Percentiles rank a stretch among this genome's conserved stretches.
These are phyloP conservation scores for Aureobasidium sp. DNA, from an alignment of 2,329 filamentous ascomycete genomes.

Conservation along the genomic window DNA sequence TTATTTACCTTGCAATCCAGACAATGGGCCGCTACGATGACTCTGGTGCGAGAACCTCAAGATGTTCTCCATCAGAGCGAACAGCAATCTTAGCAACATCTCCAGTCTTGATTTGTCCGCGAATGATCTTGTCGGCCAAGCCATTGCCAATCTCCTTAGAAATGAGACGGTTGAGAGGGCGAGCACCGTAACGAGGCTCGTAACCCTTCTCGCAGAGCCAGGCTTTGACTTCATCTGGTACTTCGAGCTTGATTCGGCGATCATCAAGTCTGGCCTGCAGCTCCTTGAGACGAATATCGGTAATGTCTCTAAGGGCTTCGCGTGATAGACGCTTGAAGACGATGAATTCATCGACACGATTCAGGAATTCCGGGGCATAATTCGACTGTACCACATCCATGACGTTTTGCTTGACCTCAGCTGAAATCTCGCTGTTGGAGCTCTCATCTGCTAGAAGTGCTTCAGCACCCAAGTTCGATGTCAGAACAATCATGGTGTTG, in stretches of 20 bases:
- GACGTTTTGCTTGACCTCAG: conserved; percentile 67
- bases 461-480: conserved; percentile 88
- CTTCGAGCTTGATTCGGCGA: conserved; percentile 68
- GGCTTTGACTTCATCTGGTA: conserved; percentile 64
- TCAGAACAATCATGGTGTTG: conserved; percentile 94
- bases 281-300: conserved; percentile 83
- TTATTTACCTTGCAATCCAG: neutral
- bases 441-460: conserved; percentile 61
- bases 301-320: conserved; percentile 77
- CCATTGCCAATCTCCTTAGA: conserved; percentile 82
- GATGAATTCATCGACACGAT: conserved; percentile 95
- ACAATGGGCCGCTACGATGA: neutral
- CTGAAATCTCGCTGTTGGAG: conserved; percentile 48
- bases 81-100: conserved; percentile 66
- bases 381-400: conserved; percentile 74
- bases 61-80: conserved; percentile 47
- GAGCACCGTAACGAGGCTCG: conserved; percentile 82
- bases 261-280: conserved; percentile 78
- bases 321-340: conserved; percentile 82
- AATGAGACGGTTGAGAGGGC: conserved; percentile 86
- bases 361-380: conserved; percentile 90
- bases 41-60: conserved; percentile 24
- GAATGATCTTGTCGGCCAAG: conserved; percentile 86
- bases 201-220: conserved; percentile 90
- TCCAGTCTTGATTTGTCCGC: conserved; percentile 70